Percentiles rank a stretch among this genome's conserved stretches.
Conservation (phyloP, 225 moss, liverwort and hornwort species). For the Pseudisothecium myosuroides region DNA sequence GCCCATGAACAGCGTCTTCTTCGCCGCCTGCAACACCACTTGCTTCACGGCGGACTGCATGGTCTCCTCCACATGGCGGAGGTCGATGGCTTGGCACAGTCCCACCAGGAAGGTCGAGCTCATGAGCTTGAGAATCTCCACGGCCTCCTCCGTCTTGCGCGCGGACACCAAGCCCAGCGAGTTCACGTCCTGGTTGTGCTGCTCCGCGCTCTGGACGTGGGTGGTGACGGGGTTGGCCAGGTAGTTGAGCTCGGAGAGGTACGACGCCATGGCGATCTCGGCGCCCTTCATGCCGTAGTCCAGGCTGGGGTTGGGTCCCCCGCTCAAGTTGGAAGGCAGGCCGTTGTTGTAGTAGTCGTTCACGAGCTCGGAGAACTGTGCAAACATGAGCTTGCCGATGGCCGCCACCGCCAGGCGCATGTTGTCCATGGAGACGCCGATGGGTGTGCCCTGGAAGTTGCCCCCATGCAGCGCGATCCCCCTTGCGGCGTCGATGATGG, state of each 20-base stretch:
- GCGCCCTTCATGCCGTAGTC: slow-evolving; percentile 67
- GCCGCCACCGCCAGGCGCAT: slow-evolving; percentile 45
- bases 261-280: slow-evolving; percentile 55
- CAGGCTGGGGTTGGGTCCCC: slow-evolving; percentile 51
- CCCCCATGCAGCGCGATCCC: slow-evolving; percentile 17
- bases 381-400: slow-evolving; percentile 53
- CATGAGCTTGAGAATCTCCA: slow-evolving; percentile 37
- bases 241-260: slow-evolving; percentile 42
- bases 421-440: slow-evolving; percentile 68
- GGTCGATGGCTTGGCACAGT: too few species aligned
- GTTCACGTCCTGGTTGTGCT: slow-evolving; percentile 49
- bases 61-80: too few species aligned
- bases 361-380: slow-evolving; percentile 51
- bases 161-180: slow-evolving; percentile 50
- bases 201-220: slow-evolving; percentile 49
- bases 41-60: too few species aligned
- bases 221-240: slow-evolving; percentile 52
- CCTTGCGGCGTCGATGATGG: slow-evolving; percentile 36
- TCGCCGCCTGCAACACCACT: too few species aligned
- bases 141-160: slow-evolving; percentile 49
- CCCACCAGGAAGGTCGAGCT: background rate
- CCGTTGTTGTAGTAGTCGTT: slow-evolving; percentile 63
- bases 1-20: too few species aligned
- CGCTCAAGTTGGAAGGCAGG: slow-evolving; percentile 20
- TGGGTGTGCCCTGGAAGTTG: slow-evolving; percentile 48